Percentiles rank a stretch among this genome's conserved stretches.
Conservation (phyloP, 768 basidiomycete genomes). For the Tricholoma furcatifolium region DNA sequence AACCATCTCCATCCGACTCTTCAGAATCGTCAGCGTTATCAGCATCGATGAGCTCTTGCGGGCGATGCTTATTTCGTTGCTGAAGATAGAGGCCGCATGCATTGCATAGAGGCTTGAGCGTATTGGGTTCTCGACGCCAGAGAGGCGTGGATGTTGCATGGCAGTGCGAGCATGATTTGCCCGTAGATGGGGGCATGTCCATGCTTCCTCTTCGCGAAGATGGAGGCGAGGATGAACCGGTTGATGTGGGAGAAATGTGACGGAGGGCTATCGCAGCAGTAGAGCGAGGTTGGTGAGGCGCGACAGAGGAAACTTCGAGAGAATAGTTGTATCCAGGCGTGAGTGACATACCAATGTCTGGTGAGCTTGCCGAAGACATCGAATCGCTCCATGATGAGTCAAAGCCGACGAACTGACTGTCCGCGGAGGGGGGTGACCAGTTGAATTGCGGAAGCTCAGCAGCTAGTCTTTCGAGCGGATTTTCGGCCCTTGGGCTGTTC, state of each 20-base stretch:
- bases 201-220: slow-evolving; percentile 27
- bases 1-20: slow-evolving; percentile 36
- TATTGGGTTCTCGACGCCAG: slow-evolving; percentile 47
- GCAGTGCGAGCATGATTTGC: slow-evolving; percentile 46
- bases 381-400: slow-evolving; percentile 27
- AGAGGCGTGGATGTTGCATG: slow-evolving; percentile 45
- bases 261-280: slow-evolving; percentile 23
- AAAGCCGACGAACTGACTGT: slow-evolving; percentile 27
- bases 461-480: slow-evolving; percentile 6
- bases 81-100: slow-evolving; percentile 49
- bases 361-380: slow-evolving; percentile 25
- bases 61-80: slow-evolving; percentile 44
- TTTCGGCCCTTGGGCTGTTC: slow-evolving; percentile 9
- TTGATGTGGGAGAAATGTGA: slow-evolving; percentile 19
- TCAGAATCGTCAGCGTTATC: slow-evolving; percentile 42
- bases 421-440: slow-evolving; percentile 16
- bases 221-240: slow-evolving; percentile 21
- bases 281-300: slow-evolving; percentile 25
- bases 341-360: slow-evolving; percentile 11
- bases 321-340: slow-evolving; percentile 26
- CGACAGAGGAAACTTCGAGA: slow-evolving; percentile 31
- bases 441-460: slow-evolving; percentile 17
- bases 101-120: slow-evolving; percentile 45
- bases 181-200: slow-evolving; percentile 24
- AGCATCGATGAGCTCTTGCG: slow-evolving; percentile 49